These are phyloP conservation scores for Plasmodium knowlesi DNA, from an alignment of 169 alveolate species.

Conservation along the genomic window DNA sequence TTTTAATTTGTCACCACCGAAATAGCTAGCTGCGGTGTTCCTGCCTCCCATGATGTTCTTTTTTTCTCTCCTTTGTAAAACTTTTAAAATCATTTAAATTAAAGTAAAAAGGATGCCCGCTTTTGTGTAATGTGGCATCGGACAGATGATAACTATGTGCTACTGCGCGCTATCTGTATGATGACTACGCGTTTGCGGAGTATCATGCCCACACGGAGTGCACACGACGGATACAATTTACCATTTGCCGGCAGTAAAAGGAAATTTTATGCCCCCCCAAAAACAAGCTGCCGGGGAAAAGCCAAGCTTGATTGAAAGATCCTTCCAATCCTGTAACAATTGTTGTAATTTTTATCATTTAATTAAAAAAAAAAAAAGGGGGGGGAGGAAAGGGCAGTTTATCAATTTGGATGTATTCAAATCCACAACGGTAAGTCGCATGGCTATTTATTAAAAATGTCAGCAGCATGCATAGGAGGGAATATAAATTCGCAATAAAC, in stretches of 20 bases:
- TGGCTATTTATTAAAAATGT: neutral
- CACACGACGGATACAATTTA: neutral
- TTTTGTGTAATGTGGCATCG: neutral
- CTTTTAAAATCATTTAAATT: neutral
- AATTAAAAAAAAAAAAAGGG: too few relatives aligned
- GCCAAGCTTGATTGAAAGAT: neutral
- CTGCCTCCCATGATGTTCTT: neutral
- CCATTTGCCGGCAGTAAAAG: neutral
- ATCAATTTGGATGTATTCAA: neutral
- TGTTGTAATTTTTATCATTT: neutral
- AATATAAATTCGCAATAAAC: neutral
- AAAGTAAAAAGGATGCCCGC: neutral
- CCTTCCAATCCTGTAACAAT: neutral
- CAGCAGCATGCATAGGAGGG: neutral
- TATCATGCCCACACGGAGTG: neutral
- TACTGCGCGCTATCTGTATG: neutral
- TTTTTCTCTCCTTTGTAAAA: neutral
- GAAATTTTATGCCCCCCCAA: neutral
- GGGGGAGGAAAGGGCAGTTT: neutral
- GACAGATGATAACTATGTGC: neutral
- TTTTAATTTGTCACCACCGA: neutral
- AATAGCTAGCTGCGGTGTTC: neutral
- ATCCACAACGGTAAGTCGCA: neutral
- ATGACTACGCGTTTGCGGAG: neutral
- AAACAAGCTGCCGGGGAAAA: neutral